A percentile compares a stretch with the other conserved stretches of the same genome.
Conservation (phyloP, 2,329 filamentous ascomycete species). For the Bipolaris victoriae region DNA sequence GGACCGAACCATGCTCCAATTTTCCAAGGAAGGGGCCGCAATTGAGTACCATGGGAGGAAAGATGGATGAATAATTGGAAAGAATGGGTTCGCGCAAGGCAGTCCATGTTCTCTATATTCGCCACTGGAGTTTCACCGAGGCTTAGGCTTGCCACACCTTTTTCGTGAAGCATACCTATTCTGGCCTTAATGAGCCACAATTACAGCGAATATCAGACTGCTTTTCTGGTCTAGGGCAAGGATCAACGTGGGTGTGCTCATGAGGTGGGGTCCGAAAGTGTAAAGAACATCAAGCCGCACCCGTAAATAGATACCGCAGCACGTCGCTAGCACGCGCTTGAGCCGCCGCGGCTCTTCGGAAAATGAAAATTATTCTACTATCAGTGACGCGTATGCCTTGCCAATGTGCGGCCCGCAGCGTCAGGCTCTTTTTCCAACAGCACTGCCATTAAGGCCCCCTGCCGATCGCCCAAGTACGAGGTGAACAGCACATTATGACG, state of each 20-base stretch:
- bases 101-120: not conserved
- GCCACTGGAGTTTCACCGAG: not conserved
- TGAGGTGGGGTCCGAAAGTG: not conserved
- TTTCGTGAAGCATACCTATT: not conserved
- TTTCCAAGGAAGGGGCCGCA: not conserved
- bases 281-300: not conserved
- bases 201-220: not conserved
- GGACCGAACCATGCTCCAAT: not conserved
- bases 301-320: not conserved
- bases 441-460: conserved; percentile 20
- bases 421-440: conserved; percentile 6
- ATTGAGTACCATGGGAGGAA: too few species aligned
- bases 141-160: not conserved
- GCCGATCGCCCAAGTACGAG: conserved; percentile 5
- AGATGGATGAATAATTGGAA: not conserved
- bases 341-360: not conserved
- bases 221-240: not conserved
- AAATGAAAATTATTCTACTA: not conserved
- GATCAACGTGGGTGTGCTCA: not conserved
- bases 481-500: not conserved
- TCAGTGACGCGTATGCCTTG: not conserved
- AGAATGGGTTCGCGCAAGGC: not conserved
- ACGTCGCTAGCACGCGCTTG: not conserved
- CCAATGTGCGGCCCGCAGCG: not conserved
- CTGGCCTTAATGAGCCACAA: too few species aligned